Evolutionary conservation across 2,329 filamentous ascomycete genomes (phyloP).

Genomic region (Talaromyces rugulosus): DNA sequence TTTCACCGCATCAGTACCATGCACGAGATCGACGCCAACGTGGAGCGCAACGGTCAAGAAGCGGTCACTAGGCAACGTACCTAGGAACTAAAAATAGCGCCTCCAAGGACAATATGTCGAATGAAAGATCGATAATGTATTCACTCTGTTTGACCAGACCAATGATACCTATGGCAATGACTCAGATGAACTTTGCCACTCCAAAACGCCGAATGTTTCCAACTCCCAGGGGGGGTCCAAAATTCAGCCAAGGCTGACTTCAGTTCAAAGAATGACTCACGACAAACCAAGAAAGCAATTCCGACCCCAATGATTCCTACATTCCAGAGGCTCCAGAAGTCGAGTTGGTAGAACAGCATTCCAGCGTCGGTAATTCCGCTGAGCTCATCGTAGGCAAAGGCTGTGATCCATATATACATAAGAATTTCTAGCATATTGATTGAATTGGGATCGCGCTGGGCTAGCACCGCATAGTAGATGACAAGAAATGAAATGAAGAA

Average conservation of each 20-base stretch:
- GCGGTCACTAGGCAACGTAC: constrained; percentile 25
- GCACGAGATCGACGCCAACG: constrained; percentile 17
- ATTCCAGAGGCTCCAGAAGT: constrained; percentile 76
- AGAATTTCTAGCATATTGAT: constrained; percentile 67
- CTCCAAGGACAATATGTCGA: constrained; percentile 85
- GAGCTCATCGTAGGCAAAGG: constrained; percentile 83
- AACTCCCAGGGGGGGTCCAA: not conserved
- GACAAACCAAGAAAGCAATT: constrained; percentile 63
- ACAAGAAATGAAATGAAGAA: constrained; percentile 75
- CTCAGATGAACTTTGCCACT: not conserved
- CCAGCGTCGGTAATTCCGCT: constrained; percentile 83
- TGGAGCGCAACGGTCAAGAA: constrained; percentile 4
- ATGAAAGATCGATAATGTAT: constrained; percentile 69
- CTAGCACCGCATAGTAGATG: constrained; percentile 81
- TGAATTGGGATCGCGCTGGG: constrained; percentile 62
- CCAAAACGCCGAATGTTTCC: not conserved
- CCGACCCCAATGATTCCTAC: constrained; percentile 71
- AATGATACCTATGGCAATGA: constrained; percentile 53
- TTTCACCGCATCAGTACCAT: constrained; percentile 12
- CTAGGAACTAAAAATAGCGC: constrained; percentile 83
- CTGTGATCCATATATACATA: constrained; percentile 80
- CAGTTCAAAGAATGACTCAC: constrained; percentile 49
- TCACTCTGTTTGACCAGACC: constrained; percentile 60
- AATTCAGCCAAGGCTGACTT: constrained; percentile 20
- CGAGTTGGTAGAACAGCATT: constrained; percentile 76